A percentile compares a stretch with the other conserved stretches of the same genome.
Evolutionary conservation across 1,284 basidiomycete species (phyloP).

Genomic region (Moesziomyces sp.): DNA sequence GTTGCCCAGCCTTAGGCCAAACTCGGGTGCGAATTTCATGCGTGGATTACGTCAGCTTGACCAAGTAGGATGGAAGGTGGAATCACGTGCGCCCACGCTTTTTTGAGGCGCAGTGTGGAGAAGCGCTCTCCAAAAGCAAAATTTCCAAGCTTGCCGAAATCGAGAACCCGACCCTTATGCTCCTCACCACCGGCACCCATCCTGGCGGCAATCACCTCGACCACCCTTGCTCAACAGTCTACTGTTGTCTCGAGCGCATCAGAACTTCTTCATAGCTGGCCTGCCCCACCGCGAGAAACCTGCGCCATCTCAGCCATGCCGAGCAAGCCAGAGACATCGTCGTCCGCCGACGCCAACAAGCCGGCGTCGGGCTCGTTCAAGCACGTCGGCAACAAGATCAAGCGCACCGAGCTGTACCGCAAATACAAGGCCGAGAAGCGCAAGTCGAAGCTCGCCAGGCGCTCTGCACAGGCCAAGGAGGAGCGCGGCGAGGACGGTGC

Average conservation of each 20-base stretch:
- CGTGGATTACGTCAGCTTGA: conserved; percentile 13
- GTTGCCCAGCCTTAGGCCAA: conserved; percentile 4
- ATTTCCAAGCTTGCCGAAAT: conserved; percentile 8
- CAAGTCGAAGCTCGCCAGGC: conserved; percentile 82
- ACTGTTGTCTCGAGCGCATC: no score
- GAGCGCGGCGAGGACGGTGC: conserved; percentile 76
- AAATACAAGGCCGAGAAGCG: conserved; percentile 83
- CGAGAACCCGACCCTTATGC: neutral
- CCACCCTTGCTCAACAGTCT: no score
- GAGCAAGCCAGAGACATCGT: conserved; percentile 17
- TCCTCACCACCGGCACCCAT: neutral
- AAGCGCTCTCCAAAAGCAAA: conserved; percentile 7
- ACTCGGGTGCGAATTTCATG: conserved; percentile 31
- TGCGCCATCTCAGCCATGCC: conserved; percentile 3
- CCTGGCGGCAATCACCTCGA: neutral
- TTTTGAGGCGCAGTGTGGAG: conserved; percentile 18
- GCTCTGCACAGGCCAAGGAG: conserved; percentile 73
- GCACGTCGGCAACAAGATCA: conserved; percentile 68
- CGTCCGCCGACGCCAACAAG: conserved; percentile 15
- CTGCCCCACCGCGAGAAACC: no score
- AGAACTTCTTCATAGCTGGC: no score
- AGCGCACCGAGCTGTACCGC: conserved; percentile 64
- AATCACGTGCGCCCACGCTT: conserved; percentile 23
- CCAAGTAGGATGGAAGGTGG: conserved; percentile 9
- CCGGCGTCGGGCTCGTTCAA: conserved; percentile 52